Percentiles rank a stretch among this genome's conserved stretches.
Conservation (phyloP, 2,329 filamentous ascomycete species). For the Zymoseptoria brevis region DNA sequence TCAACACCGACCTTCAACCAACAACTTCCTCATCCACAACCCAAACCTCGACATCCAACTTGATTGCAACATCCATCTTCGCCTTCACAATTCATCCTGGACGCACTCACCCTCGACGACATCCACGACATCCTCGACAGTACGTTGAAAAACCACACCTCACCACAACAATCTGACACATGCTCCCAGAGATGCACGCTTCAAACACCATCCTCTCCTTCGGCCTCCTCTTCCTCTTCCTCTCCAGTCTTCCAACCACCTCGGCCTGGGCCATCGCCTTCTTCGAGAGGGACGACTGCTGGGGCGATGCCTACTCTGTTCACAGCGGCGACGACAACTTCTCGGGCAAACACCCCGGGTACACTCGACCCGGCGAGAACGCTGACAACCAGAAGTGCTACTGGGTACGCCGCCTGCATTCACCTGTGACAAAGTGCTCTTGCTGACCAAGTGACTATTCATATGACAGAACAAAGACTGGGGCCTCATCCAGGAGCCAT, state of each 20-base stretch:
- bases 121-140: not conserved
- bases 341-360: not conserved
- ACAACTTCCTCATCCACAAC: not conserved
- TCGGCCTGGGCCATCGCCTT: slow-evolving; percentile 4
- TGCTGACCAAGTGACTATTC: not conserved
- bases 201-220: not conserved
- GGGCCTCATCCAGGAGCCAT: not conserved
- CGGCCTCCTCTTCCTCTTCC: not conserved
- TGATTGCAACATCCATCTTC: too few species aligned
- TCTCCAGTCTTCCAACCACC: not conserved
- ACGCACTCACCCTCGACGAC: not conserved
- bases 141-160: not conserved
- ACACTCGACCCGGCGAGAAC: not conserved
- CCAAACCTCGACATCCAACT: not conserved
- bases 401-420: not conserved
- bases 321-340: not conserved
- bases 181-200: not conserved
- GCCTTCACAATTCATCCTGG: too few species aligned
- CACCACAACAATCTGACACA: not conserved
- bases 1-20: not conserved
- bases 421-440: not conserved
- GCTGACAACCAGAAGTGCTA: not conserved
- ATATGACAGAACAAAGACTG: not conserved
- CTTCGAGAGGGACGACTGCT: not conserved
- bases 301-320: not conserved